A percentile compares a stretch with the other conserved stretches of the same genome.
These are phyloP conservation scores for Diaporthe sp. DNA, from an alignment of 2,329 filamentous ascomycete genomes.

Conservation along the genomic window DNA sequence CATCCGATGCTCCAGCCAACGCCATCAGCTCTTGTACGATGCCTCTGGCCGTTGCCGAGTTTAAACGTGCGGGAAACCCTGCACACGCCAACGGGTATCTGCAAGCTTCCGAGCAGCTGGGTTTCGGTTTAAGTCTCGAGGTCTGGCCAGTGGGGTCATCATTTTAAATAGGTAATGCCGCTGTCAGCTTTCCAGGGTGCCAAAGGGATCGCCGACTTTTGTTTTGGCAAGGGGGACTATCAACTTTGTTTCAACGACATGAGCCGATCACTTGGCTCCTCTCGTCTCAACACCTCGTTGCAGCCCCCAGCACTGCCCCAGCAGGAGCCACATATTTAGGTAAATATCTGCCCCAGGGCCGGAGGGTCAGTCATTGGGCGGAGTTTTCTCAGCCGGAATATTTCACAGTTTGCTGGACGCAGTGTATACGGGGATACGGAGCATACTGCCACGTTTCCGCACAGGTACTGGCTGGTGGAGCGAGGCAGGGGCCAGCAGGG, in stretches of 20 bases:
- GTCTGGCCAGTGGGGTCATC: conserved; percentile 27
- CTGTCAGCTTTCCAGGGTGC: conserved; percentile 12
- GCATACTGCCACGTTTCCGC: neutral
- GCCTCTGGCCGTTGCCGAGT: neutral
- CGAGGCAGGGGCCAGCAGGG: neutral
- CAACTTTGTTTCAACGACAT: conserved; percentile 32
- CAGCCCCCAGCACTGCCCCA: neutral
- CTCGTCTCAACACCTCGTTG: neutral
- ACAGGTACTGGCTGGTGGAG: neutral
- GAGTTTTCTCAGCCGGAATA: neutral
- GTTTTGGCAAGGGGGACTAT: conserved; percentile 3
- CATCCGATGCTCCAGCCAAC: conserved; percentile 8
- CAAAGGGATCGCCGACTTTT: conserved; percentile 19
- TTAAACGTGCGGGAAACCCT: conserved; percentile 11
- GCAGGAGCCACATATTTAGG: neutral
- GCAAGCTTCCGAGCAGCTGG: conserved; percentile 17
- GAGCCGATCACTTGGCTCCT: conserved; percentile 10
- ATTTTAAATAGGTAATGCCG: conserved; percentile 29
- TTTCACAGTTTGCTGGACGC: neutral
- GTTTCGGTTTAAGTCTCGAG: conserved; percentile 12
- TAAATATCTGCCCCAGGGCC: neutral
- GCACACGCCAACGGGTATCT: conserved; percentile 16
- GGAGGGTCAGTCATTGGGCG: neutral
- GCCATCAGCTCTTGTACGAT: neutral
- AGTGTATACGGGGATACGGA: neutral